Conservation (phyloP, 768 basidiomycete species). For the Cystobasidiopsis lactophilus region DNA sequence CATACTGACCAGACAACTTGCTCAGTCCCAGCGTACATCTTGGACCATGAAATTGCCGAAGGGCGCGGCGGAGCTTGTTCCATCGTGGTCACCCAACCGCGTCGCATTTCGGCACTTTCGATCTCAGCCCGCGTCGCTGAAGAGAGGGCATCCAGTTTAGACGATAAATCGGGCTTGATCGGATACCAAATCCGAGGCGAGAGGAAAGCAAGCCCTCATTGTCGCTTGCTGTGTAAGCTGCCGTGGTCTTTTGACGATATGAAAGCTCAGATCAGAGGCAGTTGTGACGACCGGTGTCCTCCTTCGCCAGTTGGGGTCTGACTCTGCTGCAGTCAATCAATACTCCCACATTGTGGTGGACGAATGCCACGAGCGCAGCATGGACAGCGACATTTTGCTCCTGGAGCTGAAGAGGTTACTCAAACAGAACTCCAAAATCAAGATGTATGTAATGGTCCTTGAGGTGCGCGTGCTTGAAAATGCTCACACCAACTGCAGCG, state of each 20-base stretch:
- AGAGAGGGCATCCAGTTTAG: slow-evolving; percentile 37
- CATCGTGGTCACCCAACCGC: slow-evolving; percentile 73
- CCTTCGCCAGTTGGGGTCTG: slow-evolving; percentile 40
- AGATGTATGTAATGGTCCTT: slow-evolving; percentile 42
- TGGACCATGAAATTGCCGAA: slow-evolving; percentile 53
- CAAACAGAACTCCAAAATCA: slow-evolving; percentile 39
- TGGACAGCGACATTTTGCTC: slow-evolving; percentile 74
- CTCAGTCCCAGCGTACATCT: slow-evolving; percentile 72
- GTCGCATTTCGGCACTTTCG: slow-evolving; percentile 67
- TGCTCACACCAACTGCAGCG: too few species aligned
- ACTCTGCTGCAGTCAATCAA: slow-evolving; percentile 35
- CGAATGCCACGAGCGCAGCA: slow-evolving; percentile 74
- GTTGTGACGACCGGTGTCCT: slow-evolving; percentile 92
- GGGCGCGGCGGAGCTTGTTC: slow-evolving; percentile 41
- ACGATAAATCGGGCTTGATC: slow-evolving; percentile 45
- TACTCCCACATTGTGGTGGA: slow-evolving; percentile 45
- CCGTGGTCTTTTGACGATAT: too few species aligned
- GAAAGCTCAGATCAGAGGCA: too few species aligned
- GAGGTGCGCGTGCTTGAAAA: too few species aligned
- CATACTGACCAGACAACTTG: too few species aligned
- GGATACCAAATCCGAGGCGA: slow-evolving; percentile 84
- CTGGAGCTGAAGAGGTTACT: slow-evolving; percentile 62
- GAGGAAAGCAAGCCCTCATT: slow-evolving; percentile 40
- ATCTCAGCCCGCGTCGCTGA: slow-evolving; percentile 68
- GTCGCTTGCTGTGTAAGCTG: slow-evolving; percentile 60